Evolutionary conservation across 441 rosid species (phyloP).

Genomic region (Theobroma grandiflorum): DNA sequence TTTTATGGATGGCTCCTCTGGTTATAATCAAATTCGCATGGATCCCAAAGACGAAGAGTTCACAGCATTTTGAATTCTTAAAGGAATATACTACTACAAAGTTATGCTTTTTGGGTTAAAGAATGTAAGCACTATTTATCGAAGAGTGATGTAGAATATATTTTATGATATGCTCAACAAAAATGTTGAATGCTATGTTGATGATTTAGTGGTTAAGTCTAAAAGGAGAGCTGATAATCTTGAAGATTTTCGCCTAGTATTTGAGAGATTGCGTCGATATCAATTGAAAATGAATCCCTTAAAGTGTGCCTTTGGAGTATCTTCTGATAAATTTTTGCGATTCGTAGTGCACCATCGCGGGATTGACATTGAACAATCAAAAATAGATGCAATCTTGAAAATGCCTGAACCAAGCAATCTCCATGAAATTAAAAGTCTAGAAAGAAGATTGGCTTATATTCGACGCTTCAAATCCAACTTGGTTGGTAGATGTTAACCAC

Average conservation of each 20-base stretch:
- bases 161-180: background rate
- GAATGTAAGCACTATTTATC: background rate
- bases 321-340: background rate
- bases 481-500: background rate
- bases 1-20: background rate
- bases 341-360: background rate
- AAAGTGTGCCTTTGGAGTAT: background rate
- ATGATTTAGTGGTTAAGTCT: background rate
- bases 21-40: background rate
- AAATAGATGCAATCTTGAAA: background rate
- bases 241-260: background rate
- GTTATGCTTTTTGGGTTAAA: background rate
- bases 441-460: too few species aligned
- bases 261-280: too few species aligned
- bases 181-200: background rate
- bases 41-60: background rate
- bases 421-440: background rate
- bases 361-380: too few species aligned
- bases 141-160: background rate
- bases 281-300: background rate
- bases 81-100: background rate
- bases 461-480: too few species aligned
- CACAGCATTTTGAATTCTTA: background rate
- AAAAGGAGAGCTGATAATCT: background rate
- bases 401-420: background rate